Conservation (phyloP, 352 stramenopile genomes). For the Phytophthora constricta region DNA sequence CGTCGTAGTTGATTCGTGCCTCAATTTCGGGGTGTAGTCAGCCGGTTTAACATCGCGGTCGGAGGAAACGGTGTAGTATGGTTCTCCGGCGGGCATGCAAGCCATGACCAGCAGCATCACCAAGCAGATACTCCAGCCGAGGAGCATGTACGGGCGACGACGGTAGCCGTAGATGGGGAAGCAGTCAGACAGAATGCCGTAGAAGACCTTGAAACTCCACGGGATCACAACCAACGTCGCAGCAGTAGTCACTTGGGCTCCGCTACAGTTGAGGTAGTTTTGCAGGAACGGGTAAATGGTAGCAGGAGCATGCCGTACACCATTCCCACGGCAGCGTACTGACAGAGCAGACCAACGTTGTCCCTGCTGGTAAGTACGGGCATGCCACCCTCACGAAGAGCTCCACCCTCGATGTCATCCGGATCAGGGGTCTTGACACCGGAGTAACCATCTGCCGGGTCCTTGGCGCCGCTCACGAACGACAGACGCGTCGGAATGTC, state of each 20-base stretch:
- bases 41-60: conserved; percentile 31
- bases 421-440: conserved; percentile 34
- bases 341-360: conserved; percentile 49
- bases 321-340: conserved; percentile 61
- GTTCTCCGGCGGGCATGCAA: conserved; percentile 33
- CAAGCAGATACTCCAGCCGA: conserved; percentile 31
- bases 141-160: conserved; percentile 46
- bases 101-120: conserved; percentile 60
- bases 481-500: conserved; percentile 44
- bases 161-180: conserved; percentile 51
- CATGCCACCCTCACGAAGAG: conserved; percentile 42
- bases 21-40: conserved; percentile 40
- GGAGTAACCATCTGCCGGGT: conserved; percentile 30
- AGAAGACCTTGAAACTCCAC: conserved; percentile 53
- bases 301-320: conserved; percentile 53
- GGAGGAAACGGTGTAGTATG: conserved; percentile 56
- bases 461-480: conserved; percentile 44
- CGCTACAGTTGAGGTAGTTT: conserved; percentile 41
- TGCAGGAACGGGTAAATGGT: conserved; percentile 47
- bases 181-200: conserved; percentile 12
- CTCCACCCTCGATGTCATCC: conserved; percentile 44
- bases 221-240: conserved; percentile 33
- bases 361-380: conserved; percentile 48
- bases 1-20: conserved; percentile 44
- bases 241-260: conserved; percentile 36